Evolutionary conservation across 108 stramenopile genomes (phyloP), one percentile per base, ranked within the genome.

Genomic region (Nannochloropsis granulata): DNA sequence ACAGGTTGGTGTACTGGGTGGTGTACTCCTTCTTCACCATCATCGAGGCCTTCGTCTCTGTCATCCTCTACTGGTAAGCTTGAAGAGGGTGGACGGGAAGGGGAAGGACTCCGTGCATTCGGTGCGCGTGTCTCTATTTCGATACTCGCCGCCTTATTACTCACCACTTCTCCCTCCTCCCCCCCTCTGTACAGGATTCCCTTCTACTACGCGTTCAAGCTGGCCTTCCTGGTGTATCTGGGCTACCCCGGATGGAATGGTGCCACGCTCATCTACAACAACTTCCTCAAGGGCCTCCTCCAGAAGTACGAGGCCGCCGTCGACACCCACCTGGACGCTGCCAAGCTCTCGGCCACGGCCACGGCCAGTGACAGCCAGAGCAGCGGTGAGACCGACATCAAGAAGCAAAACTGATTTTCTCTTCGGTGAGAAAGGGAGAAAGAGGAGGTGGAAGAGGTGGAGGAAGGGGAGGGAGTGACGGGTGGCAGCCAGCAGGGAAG

Each of bases 121-220:
- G 34, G 34, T 1, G 34, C 34, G 34, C 34, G 34, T 34, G 34
- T 34, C 34, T 34, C 34, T 34, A 34, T 5, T 5, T 34, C 34
- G 34, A 5, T 34, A 34, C n/a, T n/a, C n/a, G n/a, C n/a, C n/a
- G n/a, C n/a, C n/a, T n/a, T 34, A 5, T 34, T 5, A 34, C 34
- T 34, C 34, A 34, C 34, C 34, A 34, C 34, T 34, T 34, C 5
- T 34, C 34, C 34, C 34, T 3, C 34, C 34, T 34, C 5, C 34
- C 34, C 34, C 34, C 34, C 34, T 5, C 34, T 34, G 34, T 2
- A 2, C 56, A 71, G 79, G 79, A 95, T 97, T 87, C 96, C 96
- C 3, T 96, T 95, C 82, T 97, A 97, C 88, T 96, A 94, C 82
- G 91, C 95, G 24, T 94, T 96, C 91, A 97, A 97, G 92, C 46